Evolutionary conservation across 176 grass and related monocot genomes (phyloP).

Genomic region (Ananas comosus): DNA sequence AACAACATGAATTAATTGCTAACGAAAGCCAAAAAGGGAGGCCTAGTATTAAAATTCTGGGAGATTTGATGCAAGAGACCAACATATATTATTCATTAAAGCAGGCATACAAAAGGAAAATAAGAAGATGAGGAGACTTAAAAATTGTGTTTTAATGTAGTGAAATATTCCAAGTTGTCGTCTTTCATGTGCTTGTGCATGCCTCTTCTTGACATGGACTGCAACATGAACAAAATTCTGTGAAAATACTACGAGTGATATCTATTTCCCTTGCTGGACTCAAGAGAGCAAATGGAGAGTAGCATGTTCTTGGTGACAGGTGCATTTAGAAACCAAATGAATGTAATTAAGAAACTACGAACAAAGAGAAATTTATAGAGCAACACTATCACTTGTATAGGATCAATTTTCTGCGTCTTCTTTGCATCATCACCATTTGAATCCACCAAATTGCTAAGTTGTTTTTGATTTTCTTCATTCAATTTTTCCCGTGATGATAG

Average conservation of each 20-base stretch:
- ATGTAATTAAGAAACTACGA: background rate
- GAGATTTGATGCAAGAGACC: too few species aligned
- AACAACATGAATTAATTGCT: too few species aligned
- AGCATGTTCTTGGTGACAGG: background rate
- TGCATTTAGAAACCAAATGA: background rate
- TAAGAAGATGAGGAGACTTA: too few species aligned
- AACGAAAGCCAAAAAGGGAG: too few species aligned
- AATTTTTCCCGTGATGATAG: conserved; percentile 56
- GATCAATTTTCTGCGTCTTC: conserved; percentile 56
- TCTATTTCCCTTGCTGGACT: background rate
- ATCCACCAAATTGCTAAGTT: conserved; percentile 15
- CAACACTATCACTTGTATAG: conserved; percentile 46
- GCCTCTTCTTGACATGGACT: too few species aligned
- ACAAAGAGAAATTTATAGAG: background rate
- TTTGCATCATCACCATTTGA: conserved; percentile 30
- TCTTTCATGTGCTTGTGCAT: too few species aligned
- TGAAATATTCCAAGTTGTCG: too few species aligned
- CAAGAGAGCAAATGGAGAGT: background rate
- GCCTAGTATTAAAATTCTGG: background rate
- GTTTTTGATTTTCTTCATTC: conserved; percentile 45
- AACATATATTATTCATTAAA: too few species aligned
- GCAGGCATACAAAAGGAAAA: too few species aligned
- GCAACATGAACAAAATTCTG: too few species aligned
- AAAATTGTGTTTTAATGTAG: too few species aligned
- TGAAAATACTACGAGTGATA: background rate